Conservation (phyloP, 441 rosid genomes). For the Aquilaria agallochum region DNA sequence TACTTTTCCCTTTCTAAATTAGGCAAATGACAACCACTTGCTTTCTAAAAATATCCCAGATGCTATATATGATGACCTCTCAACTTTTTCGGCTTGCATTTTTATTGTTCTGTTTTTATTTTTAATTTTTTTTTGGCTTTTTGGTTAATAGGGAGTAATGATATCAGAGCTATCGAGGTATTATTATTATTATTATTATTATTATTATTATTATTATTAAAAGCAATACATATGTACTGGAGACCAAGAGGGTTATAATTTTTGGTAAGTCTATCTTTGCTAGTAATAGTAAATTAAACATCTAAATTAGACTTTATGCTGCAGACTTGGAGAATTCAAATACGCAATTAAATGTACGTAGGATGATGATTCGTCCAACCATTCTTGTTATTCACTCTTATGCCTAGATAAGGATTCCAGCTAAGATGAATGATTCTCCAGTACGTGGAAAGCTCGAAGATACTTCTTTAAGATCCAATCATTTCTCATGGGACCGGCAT, state of each 20-base stretch:
- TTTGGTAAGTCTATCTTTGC: not conserved
- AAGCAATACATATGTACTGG: not conserved
- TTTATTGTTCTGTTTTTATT: not conserved
- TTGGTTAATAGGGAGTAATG: no score
- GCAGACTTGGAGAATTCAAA: not conserved
- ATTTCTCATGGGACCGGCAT: slow-evolving; percentile 16
- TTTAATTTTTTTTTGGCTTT: no score
- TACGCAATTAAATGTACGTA: not conserved
- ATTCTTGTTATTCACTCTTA: not conserved
- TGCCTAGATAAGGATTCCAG: slow-evolving; percentile 13
- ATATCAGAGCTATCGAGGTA: no score
- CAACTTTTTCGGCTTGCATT: not conserved
- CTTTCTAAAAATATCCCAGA: not conserved
- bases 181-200: not conserved
- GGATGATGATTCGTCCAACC: not conserved
- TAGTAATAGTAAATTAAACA: not conserved
- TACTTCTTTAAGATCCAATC: slow-evolving; percentile 5
- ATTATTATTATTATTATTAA: no score
- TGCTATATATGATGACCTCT: not conserved
- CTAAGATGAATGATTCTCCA: not conserved
- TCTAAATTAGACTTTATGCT: no score
- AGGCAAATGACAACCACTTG: not conserved
- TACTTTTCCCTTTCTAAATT: not conserved
- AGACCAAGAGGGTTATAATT: not conserved
- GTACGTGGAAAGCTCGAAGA: no score